Conservation (phyloP, 2,329 filamentous ascomycete genomes). For the Diaporthe nobilis region DNA sequence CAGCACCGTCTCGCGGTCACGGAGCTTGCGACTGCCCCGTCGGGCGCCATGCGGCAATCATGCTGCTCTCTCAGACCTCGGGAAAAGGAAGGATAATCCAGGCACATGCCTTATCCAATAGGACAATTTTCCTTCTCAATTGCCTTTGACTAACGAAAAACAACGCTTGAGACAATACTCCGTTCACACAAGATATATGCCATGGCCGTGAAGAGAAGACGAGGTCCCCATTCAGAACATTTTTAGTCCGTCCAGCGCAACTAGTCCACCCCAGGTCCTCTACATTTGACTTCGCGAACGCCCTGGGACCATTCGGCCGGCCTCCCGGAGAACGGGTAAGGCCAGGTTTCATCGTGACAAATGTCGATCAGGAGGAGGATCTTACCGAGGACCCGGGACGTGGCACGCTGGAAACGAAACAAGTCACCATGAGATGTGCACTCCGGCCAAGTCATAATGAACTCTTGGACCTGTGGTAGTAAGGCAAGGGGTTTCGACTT, state of each 20-base stretch:
- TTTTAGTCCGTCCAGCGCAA: no score
- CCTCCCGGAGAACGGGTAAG: neutral
- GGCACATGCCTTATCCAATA: neutral
- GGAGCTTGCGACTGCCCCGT: conserved; percentile 8
- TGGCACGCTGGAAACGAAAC: conserved; percentile 6
- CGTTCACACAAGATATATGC: neutral
- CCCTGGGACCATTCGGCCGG: neutral
- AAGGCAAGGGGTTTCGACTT: neutral
- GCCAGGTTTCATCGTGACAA: conserved; percentile 25
- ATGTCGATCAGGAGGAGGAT: conserved; percentile 3
- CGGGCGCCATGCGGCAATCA: conserved; percentile 5
- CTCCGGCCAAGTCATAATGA: neutral
- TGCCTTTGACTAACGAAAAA: neutral
- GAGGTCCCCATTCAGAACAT: no score
- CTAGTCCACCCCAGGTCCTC: neutral
- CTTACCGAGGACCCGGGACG: conserved; percentile 2
- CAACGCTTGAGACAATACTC: neutral
- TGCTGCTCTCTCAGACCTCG: conserved; percentile 3
- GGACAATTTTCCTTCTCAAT: neutral
- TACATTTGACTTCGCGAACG: neutral
- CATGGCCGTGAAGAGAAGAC: neutral
- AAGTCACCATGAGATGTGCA: neutral
- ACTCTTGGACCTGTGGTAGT: no score
- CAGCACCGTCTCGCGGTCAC: neutral
- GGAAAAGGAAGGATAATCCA: conserved; percentile 7